Base-by-base conservation (phyloP, 2,329 filamentous ascomycete species). In the Penicillium sp. region DNA sequence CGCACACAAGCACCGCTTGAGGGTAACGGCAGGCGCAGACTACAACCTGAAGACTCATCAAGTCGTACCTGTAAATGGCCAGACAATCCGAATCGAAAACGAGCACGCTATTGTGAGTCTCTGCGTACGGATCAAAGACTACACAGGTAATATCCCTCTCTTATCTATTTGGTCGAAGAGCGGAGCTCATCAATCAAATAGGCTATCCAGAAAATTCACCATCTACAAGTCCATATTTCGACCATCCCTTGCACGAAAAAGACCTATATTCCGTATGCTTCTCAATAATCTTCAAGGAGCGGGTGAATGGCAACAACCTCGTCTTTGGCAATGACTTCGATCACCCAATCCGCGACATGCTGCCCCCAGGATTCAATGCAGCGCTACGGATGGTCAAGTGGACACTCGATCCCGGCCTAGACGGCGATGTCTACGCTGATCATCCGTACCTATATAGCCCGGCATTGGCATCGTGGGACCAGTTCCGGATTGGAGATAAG, bases 291-390 rank as follows among this genome's bases (percentile, higher is more conserved):
- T 90, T 89, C n/a, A 90, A 89, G 67, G 67, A 78, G 31, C 75
- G 75, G 36, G 86, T 96, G 56, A 80, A 81, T 3, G 91, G 86
- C 44, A 75, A 84, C 27, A 87, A 96, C 61, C 81, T 99, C 3
- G 86, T 97, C 53, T 96, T 96, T 67, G 94, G 93, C 42, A 97
- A 97, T 73, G 92, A 97, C 79, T 97, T 97, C 72, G 93, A 96
- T 70, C 85, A 89, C 50, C 91, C 94, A 0, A 94, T 99, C 66
- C 85, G 91, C 31, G 89, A 96, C 71, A 85, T 87, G 17, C 80
- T 99, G 2, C 93, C 94, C 0, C 90, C 91, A 0, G 92, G 93
- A 0, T 96, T 96, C 75, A 86, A 86, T 70, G 88, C 90, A 10
- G 93, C 92, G 0, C 86, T 97, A 75, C 87, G 86, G 52, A 88